Evolutionary conservation across 306 rosid species (phyloP).

Genomic region (Cicer arietinum): DNA sequence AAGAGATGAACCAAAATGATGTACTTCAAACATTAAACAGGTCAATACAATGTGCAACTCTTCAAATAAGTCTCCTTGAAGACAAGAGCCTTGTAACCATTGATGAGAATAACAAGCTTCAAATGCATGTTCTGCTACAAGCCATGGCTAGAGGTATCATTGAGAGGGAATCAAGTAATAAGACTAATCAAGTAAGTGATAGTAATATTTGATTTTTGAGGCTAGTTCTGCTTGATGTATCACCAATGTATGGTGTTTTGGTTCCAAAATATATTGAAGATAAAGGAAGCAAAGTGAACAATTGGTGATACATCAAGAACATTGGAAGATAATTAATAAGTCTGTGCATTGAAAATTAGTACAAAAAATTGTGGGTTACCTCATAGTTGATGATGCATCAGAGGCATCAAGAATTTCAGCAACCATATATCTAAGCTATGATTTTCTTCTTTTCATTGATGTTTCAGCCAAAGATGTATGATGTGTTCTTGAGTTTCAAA

Average conservation of each 20-base stretch:
- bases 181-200: neutral
- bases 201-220: neutral
- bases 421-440: neutral
- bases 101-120: neutral
- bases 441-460: neutral
- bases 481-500: constrained; percentile 33
- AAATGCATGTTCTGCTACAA: constrained; percentile 19
- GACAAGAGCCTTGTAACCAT: constrained; percentile 5
- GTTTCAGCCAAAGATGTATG: constrained; percentile 20
- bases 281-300: neutral
- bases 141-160: constrained; percentile 38
- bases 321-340: neutral
- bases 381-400: neutral
- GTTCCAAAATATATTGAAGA: neutral
- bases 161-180: neutral
- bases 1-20: neutral
- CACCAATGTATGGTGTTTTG: neutral
- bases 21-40: neutral
- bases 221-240: neutral
- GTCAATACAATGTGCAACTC: no score
- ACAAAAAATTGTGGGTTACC: neutral
- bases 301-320: neutral
- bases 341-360: neutral
- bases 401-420: neutral
- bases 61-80: neutral